Evolutionary conservation across 192 early-diverging fungal species (phyloP), one percentile per base, ranked within the genome.

Genomic region (Mortierella alpina): DNA sequence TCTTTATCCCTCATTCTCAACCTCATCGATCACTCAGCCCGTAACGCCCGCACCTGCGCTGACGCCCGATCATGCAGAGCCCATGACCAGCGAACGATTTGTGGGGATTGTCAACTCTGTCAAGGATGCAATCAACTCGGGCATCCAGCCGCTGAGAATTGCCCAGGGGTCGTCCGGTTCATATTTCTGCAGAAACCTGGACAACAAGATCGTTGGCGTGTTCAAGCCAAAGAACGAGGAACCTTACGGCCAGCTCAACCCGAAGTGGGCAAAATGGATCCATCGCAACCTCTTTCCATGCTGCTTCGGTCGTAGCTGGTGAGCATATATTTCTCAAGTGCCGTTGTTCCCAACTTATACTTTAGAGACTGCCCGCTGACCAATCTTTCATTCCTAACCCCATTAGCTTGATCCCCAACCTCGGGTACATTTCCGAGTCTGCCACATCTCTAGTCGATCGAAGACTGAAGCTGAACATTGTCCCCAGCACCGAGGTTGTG

Each of bases 181-280:
- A 2, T 97, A 97, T 66, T 97, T 97, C 82, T 95, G 94, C 82
- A 83, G 88, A 31, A 91, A 96, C 75, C 66, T 79, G n/a, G 80
- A 89, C 1, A 90, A 91, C 14, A 89, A 90, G 59, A 93, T 93
- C 65, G 91, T 97, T 6, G 95, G 93, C 7, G 95, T 97, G 0
- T 97, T 96, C 80, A 97, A 97, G 70, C 96, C 88, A 66, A 94
- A 90, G 85, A 93, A 90, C 75, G 94, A 87, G 78, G 90, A 91
- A 55, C 90, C 89, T 7, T 92, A 91, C 61, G 89, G 91, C 9
- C 82, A 85, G 5, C 66, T 92, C 41, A 93, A 92, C 72, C 90
- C 90, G 4, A 96, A 97, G 82, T 97, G 95, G 95, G 90, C 92
- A 3, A 97, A 97, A 74, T 97, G 94, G 94, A 85, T 96, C 18